These are phyloP conservation scores for Starmerella ratchasimensis DNA, from an alignment of 805 yeast species.

Conservation along the genomic window DNA sequence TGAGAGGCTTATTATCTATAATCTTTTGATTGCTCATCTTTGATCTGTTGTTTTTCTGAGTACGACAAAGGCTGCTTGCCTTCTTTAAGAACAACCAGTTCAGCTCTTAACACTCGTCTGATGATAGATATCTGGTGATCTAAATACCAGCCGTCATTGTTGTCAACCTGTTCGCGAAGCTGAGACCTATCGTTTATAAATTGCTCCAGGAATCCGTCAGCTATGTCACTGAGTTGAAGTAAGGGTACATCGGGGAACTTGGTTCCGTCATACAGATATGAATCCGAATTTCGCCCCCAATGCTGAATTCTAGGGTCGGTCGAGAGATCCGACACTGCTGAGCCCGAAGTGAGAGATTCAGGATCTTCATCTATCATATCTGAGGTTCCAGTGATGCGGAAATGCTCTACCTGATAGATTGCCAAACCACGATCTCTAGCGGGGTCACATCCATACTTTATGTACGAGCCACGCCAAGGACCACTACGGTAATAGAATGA, in stretches of 20 bases:
- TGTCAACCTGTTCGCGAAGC: constrained; percentile 35
- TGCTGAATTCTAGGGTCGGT: constrained; percentile 17
- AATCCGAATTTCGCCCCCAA: constrained; percentile 24
- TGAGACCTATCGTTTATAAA: constrained; percentile 32
- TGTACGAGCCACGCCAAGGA: constrained; percentile 86
- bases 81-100: constrained; percentile 10
- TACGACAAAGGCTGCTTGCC: background rate
- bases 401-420: constrained; percentile 72
- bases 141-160: constrained; percentile 70
- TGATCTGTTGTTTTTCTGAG: background rate
- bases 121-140: constrained; percentile 47
- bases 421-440: constrained; percentile 39
- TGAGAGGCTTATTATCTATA: no score
- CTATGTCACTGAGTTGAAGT: constrained; percentile 66
- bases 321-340: constrained; percentile 4
- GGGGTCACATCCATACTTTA: constrained; percentile 71
- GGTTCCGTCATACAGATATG: constrained; percentile 59
- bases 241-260: constrained; percentile 54
- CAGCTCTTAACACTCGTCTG: constrained; percentile 58
- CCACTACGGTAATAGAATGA: constrained; percentile 75
- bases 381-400: constrained; percentile 34
- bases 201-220: constrained; percentile 45
- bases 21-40: no score
- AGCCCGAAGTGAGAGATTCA: constrained; percentile 6
- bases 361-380: background rate